Evolutionary conservation across 306 rosid species (phyloP).

Genomic region (Sicyos edulis): DNA sequence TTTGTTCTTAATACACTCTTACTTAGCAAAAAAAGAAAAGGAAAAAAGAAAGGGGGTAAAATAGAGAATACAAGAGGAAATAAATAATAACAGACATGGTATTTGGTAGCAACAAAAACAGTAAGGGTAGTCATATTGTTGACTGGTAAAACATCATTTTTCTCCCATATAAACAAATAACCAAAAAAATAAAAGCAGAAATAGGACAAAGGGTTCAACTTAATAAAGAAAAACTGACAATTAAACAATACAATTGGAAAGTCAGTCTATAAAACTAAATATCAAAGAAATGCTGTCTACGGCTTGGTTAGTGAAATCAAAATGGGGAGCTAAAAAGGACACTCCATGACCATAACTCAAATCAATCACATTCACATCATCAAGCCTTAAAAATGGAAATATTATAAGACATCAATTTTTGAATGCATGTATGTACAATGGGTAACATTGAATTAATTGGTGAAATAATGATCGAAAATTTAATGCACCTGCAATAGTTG

Average conservation of each 20-base stretch:
- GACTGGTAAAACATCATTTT: background rate
- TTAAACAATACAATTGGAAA: constrained; percentile 3
- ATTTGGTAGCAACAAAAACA: background rate
- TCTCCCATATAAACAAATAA: background rate
- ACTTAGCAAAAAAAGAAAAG: background rate
- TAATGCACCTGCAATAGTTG: constrained; percentile 61
- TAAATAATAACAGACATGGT: background rate
- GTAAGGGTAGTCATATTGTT: background rate
- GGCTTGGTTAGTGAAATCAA: constrained; percentile 10
- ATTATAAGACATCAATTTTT: background rate
- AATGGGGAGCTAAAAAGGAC: background rate
- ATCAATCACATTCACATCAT: constrained; percentile 8
- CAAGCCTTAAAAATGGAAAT: background rate
- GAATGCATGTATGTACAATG: background rate
- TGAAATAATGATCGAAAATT: constrained; percentile 16
- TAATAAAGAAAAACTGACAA: constrained; percentile 10
- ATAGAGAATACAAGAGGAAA: background rate
- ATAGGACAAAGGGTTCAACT: background rate
- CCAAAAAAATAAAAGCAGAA: background rate
- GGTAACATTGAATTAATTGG: constrained; percentile 7
- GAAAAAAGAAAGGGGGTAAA: background rate
- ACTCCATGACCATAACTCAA: background rate
- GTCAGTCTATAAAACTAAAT: constrained; percentile 1
- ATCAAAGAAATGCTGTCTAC: background rate
- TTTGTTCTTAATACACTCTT: background rate